Base-by-base conservation (phyloP, 2,329 filamentous ascomycete genomes). In the Fusarium newnesense region DNA sequence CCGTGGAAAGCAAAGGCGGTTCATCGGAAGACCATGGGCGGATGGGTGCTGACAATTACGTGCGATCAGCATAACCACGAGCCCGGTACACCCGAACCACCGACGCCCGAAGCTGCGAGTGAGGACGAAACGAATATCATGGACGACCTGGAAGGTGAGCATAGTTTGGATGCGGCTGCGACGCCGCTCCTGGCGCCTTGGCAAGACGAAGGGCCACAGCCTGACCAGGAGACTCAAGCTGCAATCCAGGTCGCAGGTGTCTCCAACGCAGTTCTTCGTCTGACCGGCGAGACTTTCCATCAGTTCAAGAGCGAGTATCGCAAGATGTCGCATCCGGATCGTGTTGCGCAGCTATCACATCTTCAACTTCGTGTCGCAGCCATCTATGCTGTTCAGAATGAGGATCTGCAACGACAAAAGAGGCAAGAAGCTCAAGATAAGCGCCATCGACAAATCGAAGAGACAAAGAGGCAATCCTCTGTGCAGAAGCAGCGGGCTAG, bases 1-100 rank as follows among this genome's bases (percentile, higher is more conserved):
- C 84, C 83, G 9, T 85, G 84, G 84, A 84, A 84, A 68, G 84
- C 83, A 36, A 85, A 85, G 67, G 83, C 83, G 2, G 84, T 85
- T 12, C 80, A 84, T 58, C 82, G 83, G 13, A 85, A 85, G 77
- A 79, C 81, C 16, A 79, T 83, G 63, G 83, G 83, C 9, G 84
- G 83, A 42, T 85, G 84, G 84, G 81, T 84, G n/a, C 69, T 85
- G 71, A 85, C 83, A 6, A 79, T 85, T 43, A 81, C 80, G 47
- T 85, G 84, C 73, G 81, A 85, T 64, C 79, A 83, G 70, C 84
- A 85, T 71, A 85, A 85, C 67, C 84, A 85, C 68, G 83, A 84
- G 68, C 81, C 84, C 4, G 81, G 83, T 24, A 85, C 84, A 13
- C 84, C 84, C 34, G 84, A 85, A 62, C 83, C 82, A 32, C 81